These are phyloP conservation scores for Leucocoprinus birnbaumii DNA, from an alignment of 768 basidiomycete species.

Conservation along the genomic window DNA sequence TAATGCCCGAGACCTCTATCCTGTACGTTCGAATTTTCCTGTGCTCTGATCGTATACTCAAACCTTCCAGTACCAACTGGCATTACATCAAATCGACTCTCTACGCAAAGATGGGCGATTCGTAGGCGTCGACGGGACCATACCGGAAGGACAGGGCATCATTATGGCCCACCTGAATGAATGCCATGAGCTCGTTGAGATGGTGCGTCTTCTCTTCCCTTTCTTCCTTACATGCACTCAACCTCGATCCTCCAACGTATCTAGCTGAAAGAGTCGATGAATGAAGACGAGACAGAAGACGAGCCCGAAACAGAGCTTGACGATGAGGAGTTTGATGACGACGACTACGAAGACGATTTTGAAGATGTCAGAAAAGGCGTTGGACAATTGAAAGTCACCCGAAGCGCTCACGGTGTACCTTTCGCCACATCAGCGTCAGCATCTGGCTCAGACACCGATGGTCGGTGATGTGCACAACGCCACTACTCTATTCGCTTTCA, in stretches of 20 bases:
- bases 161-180: slow-evolving; percentile 95
- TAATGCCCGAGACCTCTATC: slow-evolving; percentile 88
- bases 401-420: neutral
- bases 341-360: slow-evolving; percentile 22
- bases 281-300: slow-evolving; percentile 54
- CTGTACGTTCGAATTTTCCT: slow-evolving; percentile 48
- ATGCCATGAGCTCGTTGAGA: slow-evolving; percentile 93
- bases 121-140: slow-evolving; percentile 77
- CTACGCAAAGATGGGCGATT: slow-evolving; percentile 94
- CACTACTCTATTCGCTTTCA: neutral
- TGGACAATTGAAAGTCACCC: neutral
- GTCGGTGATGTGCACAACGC: neutral
- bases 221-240: neutral
- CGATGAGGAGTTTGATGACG: slow-evolving; percentile 51
- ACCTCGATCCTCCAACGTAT: neutral
- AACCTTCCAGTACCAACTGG: slow-evolving; percentile 77
- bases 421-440: neutral
- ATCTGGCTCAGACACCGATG: slow-evolving; percentile 1
- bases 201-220: slow-evolving; percentile 48
- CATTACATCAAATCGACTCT: slow-evolving; percentile 92
- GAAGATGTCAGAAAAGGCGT: neutral
- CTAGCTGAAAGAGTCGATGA: slow-evolving; percentile 83
- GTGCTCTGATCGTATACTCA: neutral
- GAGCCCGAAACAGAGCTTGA: slow-evolving; percentile 12
- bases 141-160: slow-evolving; percentile 96